Percentiles rank a stretch among this genome's conserved stretches.
phyloP scores from a whole-genome alignment of 345 rosid genomes.

The Bruguiera parviflora region DNA sequence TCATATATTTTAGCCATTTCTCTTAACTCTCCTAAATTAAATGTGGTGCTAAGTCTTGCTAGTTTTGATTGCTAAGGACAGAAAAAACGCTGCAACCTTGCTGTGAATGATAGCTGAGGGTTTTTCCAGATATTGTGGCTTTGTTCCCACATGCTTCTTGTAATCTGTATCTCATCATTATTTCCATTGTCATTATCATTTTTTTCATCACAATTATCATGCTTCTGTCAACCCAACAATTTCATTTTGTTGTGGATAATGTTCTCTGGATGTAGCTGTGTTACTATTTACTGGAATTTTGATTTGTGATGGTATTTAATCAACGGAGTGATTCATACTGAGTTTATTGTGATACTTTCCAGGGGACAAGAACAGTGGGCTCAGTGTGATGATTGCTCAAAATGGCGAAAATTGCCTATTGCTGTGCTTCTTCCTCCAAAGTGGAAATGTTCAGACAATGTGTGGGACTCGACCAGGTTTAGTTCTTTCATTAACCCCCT shows the following conservation, averaged over 20 bases:
- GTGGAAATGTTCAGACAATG: slow-evolving; percentile 75
- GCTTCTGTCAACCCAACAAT: too few relatives aligned
- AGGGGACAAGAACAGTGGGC: slow-evolving; percentile 84
- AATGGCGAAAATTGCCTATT: slow-evolving; percentile 75
- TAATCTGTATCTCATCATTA: background rate
- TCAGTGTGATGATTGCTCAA: slow-evolving; percentile 77
- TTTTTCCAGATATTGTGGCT: background rate
- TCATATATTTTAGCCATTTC: too few relatives aligned
- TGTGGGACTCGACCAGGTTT: slow-evolving; percentile 70
- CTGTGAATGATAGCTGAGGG: background rate
- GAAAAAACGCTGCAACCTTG: background rate
- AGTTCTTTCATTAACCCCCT: background rate
- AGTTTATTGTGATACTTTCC: slow-evolving; percentile 15
- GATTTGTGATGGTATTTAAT: too few relatives aligned
- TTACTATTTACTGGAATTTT: too few relatives aligned
- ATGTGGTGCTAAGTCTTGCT: background rate
- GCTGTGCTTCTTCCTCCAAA: slow-evolving; percentile 69
- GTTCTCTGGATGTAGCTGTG: background rate
- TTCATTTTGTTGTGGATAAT: background rate
- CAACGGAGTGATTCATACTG: background rate
- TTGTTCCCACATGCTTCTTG: background rate
- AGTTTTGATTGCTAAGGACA: background rate
- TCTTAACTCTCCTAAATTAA: too few relatives aligned
- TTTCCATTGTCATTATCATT: background rate
- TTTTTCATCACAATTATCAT: background rate